Evolutionary conservation across 352 stramenopile species (phyloP), one percentile per base, ranked within the genome.

Genomic region (Pythium rhizo-oryzae): DNA sequence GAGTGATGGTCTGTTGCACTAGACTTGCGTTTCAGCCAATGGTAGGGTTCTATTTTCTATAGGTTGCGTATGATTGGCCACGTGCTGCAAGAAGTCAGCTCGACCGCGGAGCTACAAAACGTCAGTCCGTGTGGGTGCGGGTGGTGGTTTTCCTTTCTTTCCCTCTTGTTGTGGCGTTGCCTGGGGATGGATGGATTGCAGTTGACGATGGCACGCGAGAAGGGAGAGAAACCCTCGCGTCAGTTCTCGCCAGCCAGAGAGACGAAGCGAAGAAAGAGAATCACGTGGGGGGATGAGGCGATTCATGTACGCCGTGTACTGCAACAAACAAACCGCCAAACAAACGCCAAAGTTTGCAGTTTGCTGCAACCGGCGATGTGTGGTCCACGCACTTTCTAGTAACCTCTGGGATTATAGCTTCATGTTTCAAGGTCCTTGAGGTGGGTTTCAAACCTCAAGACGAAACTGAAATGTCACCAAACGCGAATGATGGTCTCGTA

Each of bases 1-100:
- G 69, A 72, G 69, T 76, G 69, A 65, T 76, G 69, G 69, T 76
- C 69, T 25, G 1, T 64, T 63, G 66, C 65, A 52, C 41, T 35
- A 52, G 35, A 15, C 52, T 37, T 41, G 8, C 4, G 9, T 69
- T 62, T 73, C 8, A 55, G 21, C 59, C 67, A 73, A 73, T 73
- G 13, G 52, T 19, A 65, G 16, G 21, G 8, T 30, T 21, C 56
- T 23, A 4, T 43, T 23, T 53, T 53, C 39, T 71, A 8, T 62
- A 65, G 43, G 43, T 47, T 63, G 9, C 1, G 9, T 33, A 5
- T 69, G 67, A 73, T 73, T 73, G 67, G 67, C 28, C 24, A 16
- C 2, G 5, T 66, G 39, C 23, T 65, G 61, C 67, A 73, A 59
- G 25, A 67, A 72, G 58, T 72, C 58, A 71, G 58, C 28, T 25